Evolutionary conservation across 2,329 filamentous ascomycete genomes (phyloP).

Genomic region (Monilinia vaccinii-corymbosi): DNA sequence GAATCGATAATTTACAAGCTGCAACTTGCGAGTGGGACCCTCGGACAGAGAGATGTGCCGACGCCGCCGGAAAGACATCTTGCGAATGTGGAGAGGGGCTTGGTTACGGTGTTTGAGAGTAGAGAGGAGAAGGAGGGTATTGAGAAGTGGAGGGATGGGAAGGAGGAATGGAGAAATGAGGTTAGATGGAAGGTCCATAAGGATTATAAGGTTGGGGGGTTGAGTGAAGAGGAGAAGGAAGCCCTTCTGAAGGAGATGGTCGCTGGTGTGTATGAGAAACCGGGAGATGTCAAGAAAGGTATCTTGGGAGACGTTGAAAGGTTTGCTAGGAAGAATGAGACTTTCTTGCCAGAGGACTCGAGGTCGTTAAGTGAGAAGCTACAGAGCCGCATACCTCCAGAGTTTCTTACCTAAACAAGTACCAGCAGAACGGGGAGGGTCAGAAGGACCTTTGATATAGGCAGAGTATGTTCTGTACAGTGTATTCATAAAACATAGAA

Average conservation of each 20-base stretch:
- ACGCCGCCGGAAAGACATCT: slow-evolving; percentile 15
- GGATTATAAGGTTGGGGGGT: slow-evolving; percentile 5
- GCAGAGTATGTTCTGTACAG: slow-evolving; percentile 8
- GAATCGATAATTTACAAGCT: slow-evolving; percentile 24
- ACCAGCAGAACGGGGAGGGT: neutral
- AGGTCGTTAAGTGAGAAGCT: slow-evolving; percentile 26
- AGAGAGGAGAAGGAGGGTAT: slow-evolving; percentile 14
- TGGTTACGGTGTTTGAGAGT: slow-evolving; percentile 24
- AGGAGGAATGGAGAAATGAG: neutral
- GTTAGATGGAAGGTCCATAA: neutral
- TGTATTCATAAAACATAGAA: slow-evolving; percentile 4
- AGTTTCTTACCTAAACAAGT: slow-evolving; percentile 19
- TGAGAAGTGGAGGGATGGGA: slow-evolving; percentile 4
- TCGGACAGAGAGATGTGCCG: slow-evolving; percentile 9
- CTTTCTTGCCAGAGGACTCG: slow-evolving; percentile 25
- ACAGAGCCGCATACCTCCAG: slow-evolving; percentile 15
- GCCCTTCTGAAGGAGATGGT: slow-evolving; percentile 22
- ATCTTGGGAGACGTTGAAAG: slow-evolving; percentile 19
- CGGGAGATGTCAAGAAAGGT: slow-evolving; percentile 11
- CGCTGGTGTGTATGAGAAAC: slow-evolving; percentile 25
- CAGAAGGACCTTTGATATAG: neutral
- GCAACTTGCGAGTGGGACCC: slow-evolving; percentile 21
- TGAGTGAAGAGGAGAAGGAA: slow-evolving; percentile 16
- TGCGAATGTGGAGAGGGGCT: slow-evolving; percentile 14
- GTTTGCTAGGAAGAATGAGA: slow-evolving; percentile 26